Evolutionary conservation across 305 asterid genomes (phyloP), one percentile per base, ranked within the genome.

Genomic region (Lippia alba): DNA sequence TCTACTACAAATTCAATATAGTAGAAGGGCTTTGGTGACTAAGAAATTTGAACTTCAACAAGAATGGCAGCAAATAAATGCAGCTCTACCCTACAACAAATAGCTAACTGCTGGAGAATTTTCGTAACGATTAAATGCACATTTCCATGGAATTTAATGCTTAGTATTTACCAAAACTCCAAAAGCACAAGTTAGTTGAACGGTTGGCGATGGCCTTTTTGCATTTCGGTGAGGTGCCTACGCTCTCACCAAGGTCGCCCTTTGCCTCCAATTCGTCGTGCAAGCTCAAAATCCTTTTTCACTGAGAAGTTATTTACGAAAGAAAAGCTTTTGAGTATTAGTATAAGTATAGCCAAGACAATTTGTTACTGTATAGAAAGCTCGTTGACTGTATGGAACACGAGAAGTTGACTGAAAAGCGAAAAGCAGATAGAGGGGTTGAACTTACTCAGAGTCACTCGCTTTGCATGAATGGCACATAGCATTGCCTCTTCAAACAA

Each of bases 381-480:
- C 59, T 40, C 8, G 49, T 46, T 66, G 39, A 36, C 6, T 55
- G 20, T 49, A 54, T 16, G 53, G 16, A 10, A 20, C 60, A 61
- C 11, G 51, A 41, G 32, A 63, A 19, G 40, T 63, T 20, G 56
- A 56, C 9, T 0, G 64, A 45, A 56, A 56, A 34, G 24, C 17
- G 39, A 50, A 4, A 18, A 61, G 40, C 51, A 20, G 16, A 66
- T 50, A 41, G 49, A 61, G 65, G 30, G 57, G 63, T 33, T 70
- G 73, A 76, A 84, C 97, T 87, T 87, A 94, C 99, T 94, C 53
- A 94, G 75, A 16, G 99, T 94, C 12, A 94, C 98, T 12, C 98
- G 97, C 90, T 85, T 94, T 48, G 99, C 99, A 81, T 94, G 99
- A 67, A 94, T 73, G 12, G 99, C 90, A 74, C 99, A 94, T 6